Percentiles rank a stretch among this genome's conserved stretches.
Evolutionary conservation across 495 filamentous ascomycete genomes (phyloP).

Genomic region (Bathelium albidoporum): DNA sequence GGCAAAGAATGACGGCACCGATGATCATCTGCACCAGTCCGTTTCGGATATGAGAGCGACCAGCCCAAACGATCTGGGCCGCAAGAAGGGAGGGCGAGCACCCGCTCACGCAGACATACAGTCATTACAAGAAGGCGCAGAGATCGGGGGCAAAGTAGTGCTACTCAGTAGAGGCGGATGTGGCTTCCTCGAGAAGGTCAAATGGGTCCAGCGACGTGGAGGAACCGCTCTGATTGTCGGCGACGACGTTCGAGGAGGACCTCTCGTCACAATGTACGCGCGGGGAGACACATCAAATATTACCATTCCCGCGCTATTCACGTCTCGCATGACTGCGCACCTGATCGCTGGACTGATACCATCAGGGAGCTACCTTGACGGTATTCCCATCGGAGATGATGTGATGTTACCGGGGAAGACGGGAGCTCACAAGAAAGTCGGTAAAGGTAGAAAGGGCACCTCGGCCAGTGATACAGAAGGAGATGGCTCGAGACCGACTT

Average conservation of each 20-base stretch:
- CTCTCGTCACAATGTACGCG: conserved; percentile 92
- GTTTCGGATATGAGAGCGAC: conserved; percentile 40
- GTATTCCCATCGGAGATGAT: conserved; percentile 40
- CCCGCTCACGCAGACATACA: conserved; percentile 81
- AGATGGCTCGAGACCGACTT: conserved; percentile 17
- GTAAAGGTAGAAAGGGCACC: conserved; percentile 11
- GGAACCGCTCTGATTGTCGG: conserved; percentile 86
- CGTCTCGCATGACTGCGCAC: conserved; percentile 88
- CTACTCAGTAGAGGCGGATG: conserved; percentile 86
- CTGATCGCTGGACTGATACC: conserved; percentile 83
- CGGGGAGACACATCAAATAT: conserved; percentile 89
- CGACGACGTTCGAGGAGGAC: conserved; percentile 77
- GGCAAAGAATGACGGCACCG: conserved; percentile 69
- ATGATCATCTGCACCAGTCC: conserved; percentile 76
- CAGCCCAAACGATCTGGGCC: conserved; percentile 24
- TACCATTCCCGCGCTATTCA: conserved; percentile 88
- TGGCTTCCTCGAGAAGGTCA: conserved; percentile 93
- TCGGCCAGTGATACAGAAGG: conserved; percentile 10
- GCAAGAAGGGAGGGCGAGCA: conserved; percentile 30
- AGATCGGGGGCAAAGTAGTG: conserved; percentile 88
- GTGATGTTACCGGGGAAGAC: conserved; percentile 26
- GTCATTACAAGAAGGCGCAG: conserved; percentile 84
- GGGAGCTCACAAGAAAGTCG: conserved; percentile 10
- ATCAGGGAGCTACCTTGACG: conserved; percentile 49
- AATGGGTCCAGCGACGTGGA: conserved; percentile 88